Conservation (phyloP, 2,329 filamentous ascomycete genomes). For the Claviceps cyperi region DNA sequence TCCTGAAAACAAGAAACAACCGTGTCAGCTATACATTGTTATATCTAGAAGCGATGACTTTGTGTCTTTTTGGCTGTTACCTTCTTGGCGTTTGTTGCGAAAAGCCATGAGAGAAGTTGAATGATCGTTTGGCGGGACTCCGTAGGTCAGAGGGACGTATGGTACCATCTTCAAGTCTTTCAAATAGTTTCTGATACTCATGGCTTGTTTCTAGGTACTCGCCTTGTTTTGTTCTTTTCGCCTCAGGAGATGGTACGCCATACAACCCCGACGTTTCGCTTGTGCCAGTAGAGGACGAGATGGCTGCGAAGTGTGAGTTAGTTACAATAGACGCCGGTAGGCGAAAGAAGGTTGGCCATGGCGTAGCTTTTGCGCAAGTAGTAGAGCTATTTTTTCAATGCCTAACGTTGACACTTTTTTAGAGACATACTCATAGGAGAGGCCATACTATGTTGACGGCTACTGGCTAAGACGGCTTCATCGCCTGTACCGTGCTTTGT, state of each 20-base stretch:
- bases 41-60: too few relatives aligned
- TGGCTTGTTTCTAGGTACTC: background rate
- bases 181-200: background rate
- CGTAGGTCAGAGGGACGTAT: background rate
- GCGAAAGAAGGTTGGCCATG: background rate
- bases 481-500: background rate
- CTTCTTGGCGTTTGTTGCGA: background rate
- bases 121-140: slow-evolving; percentile 4
- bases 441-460: background rate
- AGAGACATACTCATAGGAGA: background rate
- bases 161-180: background rate
- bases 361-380: background rate
- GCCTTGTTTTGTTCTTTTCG: background rate
- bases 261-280: background rate
- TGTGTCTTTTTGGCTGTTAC: background rate
- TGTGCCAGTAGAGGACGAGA: background rate
- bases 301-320: background rate
- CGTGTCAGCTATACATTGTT: background rate
- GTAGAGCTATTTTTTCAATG: background rate
- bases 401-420: too few relatives aligned
- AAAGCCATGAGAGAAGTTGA: background rate
- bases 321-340: background rate
- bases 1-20: background rate
- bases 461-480: background rate
- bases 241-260: slow-evolving; percentile 1